A percentile compares a stretch with the other conserved stretches of the same genome.
These are phyloP conservation scores for Pulicaria dysenterica DNA, from an alignment of 129 eudicot genomes.

Conservation along the genomic window DNA sequence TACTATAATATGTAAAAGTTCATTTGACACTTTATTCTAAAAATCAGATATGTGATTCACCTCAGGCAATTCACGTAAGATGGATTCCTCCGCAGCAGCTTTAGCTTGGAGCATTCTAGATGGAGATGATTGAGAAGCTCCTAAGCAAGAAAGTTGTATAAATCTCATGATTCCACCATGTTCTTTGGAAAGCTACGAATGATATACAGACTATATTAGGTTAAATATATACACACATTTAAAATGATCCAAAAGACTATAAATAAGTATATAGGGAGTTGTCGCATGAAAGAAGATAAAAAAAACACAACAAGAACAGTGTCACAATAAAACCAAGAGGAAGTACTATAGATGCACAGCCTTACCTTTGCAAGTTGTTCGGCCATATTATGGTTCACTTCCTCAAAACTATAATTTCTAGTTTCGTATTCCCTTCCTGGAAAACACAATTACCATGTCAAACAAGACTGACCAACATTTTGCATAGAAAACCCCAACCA, in stretches of 20 bases:
- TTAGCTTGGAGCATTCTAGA: conserved; percentile 87
- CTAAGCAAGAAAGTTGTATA: conserved; percentile 88
- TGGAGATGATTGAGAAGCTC: conserved; percentile 87
- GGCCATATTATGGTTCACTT: conserved; percentile 91
- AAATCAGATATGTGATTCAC: conserved; percentile 38
- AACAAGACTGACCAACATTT: not conserved
- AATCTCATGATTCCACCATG: conserved; percentile 99
- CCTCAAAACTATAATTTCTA: conserved; percentile 87
- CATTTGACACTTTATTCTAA: not conserved
- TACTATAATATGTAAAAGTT: not conserved
- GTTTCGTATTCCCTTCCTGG: conserved; percentile 90
- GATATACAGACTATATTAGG: conserved; percentile 13
- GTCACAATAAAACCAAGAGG: conserved; percentile 11
- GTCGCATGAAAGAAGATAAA: conserved; percentile 2
- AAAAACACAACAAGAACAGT: not conserved
- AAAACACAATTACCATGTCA: conserved; percentile 14
- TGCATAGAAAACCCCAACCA: not conserved
- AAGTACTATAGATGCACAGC: conserved; percentile 1
- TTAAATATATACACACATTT: not conserved
- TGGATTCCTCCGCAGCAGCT: conserved; percentile 95
- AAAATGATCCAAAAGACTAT: too few relatives aligned
- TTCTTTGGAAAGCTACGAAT: conserved; percentile 80
- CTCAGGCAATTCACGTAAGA: conserved; percentile 76
- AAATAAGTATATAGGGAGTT: not conserved
- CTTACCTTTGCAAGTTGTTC: conserved; percentile 87